Base-by-base conservation (phyloP, 1,139 yeast genomes). In the Kodamaea arcana region DNA sequence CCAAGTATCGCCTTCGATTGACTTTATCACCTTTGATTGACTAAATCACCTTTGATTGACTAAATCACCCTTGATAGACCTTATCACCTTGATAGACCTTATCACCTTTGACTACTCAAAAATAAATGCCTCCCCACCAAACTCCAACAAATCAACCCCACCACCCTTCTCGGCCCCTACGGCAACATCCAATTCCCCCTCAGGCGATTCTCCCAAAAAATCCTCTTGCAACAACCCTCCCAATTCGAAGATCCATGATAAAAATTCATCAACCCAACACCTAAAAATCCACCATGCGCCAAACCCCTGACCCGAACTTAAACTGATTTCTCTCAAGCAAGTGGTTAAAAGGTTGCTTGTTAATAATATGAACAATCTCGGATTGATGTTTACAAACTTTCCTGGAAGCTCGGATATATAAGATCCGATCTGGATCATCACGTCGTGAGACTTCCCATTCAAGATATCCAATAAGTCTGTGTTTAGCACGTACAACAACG, bases 281-380 rank as follows among this genome's bases (percentile, higher is more conserved):
- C 84, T 65, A 11, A 83, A 69, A 24, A 77, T 72, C 88, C 90
- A 83, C 90, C 94, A 83, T 1, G 81, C 76, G 9, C 81, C 82
- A 54, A 83, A 82, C 2, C 81, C 74, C 33, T 70, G 72, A 3
- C 83, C 82, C 3, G 82, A 79, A 20, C 64, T 60, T 38, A 77
- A 62, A 33, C 81, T 74, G 38, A 82, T 75, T 45, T 80, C 85
- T 37, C 85, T 62, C 26, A 81, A 58, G n/a, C 81, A 76, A n/a
- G 80, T 69, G 4, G 85, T 78, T 33, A 79, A 60, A 4, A 81
- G 54, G 11, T 80, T 74, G 29, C 76, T 72, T 30, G 76, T 60
- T 34, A 78, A 67, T 34, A 81, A 56, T 13, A 80, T 54, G 47
- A 81, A 78, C 31, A 78, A 51, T 35, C 82, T 65, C 1, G 88